Base-by-base conservation (phyloP, 2,329 filamentous ascomycete species). In the Graphilbum fragrans region DNA sequence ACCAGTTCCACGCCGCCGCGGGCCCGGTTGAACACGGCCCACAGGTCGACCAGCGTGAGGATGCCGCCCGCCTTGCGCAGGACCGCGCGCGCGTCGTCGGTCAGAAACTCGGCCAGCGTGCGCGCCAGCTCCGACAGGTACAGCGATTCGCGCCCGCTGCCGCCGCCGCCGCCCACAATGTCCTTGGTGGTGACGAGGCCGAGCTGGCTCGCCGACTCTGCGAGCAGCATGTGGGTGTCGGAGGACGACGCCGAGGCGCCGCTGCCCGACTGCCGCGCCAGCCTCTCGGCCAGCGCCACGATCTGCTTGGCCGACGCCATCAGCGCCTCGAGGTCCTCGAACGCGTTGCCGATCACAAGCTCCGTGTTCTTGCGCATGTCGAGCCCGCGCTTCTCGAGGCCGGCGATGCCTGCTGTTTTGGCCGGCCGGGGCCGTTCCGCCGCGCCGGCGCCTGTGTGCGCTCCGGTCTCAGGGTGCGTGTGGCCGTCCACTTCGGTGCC, bases 281-380 rank as follows among this genome's bases (percentile, higher is more conserved):
- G 90, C 16, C 79, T 79, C 59, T 96, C 90, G 1, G 92, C 92
- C 34, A 98, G 77, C 5, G 87, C 86, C 39, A 96, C 82, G 38
- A 98, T 86, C 56, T 98, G 86, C 57, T 96, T 95, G 5, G 92
- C 92, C 4, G 90, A 95, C 3, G 88, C 86, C 90, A 96, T 98
- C 31, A 98, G 69, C 4, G 92, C 88, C 57, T 96, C 90, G 0
- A 98, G 73, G 54, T 98, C 92, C 57, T 95, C 90, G 53, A 98
- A 98, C 0, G 92, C 88, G 49, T 77, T 87, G 21, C 90, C 90
- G 49, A 98, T 94, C 38, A 95, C 80, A 10, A 86, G 64, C 59
- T 95, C 87, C 52, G 95, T 96, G 58, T 94, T 94, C 63, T 86
- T 90, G 43, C 86, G 82, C 54, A 87, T 76, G 51, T 88, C 85